Evolutionary conservation across 164 flowering plant genomes (phyloP).

Genomic region (Pachysandra terminalis): DNA sequence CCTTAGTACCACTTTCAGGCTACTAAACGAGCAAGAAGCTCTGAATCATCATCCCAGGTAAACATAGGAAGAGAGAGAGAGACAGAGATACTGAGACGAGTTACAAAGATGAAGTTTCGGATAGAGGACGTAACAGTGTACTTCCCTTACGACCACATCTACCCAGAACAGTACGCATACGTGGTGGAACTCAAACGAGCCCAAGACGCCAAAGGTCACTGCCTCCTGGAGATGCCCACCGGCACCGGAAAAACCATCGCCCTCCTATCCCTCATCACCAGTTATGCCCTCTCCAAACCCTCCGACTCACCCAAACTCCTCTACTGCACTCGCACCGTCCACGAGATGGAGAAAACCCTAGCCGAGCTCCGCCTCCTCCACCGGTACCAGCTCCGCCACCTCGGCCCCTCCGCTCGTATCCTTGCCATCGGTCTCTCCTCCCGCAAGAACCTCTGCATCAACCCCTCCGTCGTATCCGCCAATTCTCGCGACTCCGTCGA

Average conservation of each 20-base stretch:
- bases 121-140: constrained; percentile 88
- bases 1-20: too few species aligned
- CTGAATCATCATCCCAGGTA: constrained; percentile 22
- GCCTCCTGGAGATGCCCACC: constrained; percentile 98
- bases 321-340: constrained; percentile 99
- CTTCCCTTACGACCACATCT: constrained; percentile 93
- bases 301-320: constrained; percentile 64
- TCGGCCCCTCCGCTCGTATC: constrained; percentile 55
- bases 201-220: constrained; percentile 90
- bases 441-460: constrained; percentile 89
- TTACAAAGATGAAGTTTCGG: constrained; percentile 65
- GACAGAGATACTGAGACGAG: neutral
- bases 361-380: constrained; percentile 78
- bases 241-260: constrained; percentile 99
- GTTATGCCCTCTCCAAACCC: constrained; percentile 69
- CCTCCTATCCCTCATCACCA: constrained; percentile 81
- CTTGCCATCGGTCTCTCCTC: constrained; percentile 90
- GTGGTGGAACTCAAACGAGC: constrained; percentile 93
- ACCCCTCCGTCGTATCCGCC: constrained; percentile 60
- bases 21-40: neutral
- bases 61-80: constrained; percentile 45
- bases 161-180: constrained; percentile 91
- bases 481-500: constrained; percentile 91
- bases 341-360: constrained; percentile 99
- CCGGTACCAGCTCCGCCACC: constrained; percentile 47